A percentile compares a stretch with the other conserved stretches of the same genome.
These are phyloP conservation scores for Eucalyptus microcorys DNA, from an alignment of 345 rosid species.

Conservation along the genomic window DNA sequence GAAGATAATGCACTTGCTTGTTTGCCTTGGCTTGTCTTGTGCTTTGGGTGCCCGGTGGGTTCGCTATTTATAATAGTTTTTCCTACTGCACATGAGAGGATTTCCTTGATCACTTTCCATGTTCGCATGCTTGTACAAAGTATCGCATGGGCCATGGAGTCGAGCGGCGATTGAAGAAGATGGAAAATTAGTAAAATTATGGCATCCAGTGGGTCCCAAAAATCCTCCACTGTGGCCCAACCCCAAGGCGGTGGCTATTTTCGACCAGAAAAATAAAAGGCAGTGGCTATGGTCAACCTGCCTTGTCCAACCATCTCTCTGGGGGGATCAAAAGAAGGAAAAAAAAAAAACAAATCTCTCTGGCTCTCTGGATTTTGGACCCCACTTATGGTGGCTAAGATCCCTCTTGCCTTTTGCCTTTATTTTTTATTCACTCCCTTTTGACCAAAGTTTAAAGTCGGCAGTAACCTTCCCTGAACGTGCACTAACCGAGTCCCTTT, in stretches of 20 bases:
- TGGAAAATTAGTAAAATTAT: not conserved
- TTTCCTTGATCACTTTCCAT: not conserved
- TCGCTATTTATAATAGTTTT: not conserved
- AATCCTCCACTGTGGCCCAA: not conserved
- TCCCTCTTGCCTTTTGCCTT: not conserved
- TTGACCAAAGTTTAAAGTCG: not conserved
- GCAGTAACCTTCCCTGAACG: not conserved
- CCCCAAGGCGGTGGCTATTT: not conserved
- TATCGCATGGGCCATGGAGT: not conserved
- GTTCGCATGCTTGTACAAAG: not conserved
- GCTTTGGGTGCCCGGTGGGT: not conserved
- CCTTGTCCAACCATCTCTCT: not conserved
- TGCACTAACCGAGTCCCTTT: not conserved
- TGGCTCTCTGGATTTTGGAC: not conserved
- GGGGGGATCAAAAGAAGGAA: too few species aligned
- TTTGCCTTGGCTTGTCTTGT: not conserved
- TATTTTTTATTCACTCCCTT: not conserved
- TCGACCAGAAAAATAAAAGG: too few species aligned
- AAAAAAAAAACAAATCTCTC: not conserved
- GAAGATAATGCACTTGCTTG: not conserved
- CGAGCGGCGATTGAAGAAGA: not conserved
- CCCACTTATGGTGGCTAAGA: not conserved
- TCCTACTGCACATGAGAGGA: not conserved
- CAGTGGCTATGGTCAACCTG: not conserved
- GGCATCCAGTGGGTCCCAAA: not conserved